Evolutionary conservation across 768 basidiomycete species (phyloP).

Genomic region (Suillus subluteus): DNA sequence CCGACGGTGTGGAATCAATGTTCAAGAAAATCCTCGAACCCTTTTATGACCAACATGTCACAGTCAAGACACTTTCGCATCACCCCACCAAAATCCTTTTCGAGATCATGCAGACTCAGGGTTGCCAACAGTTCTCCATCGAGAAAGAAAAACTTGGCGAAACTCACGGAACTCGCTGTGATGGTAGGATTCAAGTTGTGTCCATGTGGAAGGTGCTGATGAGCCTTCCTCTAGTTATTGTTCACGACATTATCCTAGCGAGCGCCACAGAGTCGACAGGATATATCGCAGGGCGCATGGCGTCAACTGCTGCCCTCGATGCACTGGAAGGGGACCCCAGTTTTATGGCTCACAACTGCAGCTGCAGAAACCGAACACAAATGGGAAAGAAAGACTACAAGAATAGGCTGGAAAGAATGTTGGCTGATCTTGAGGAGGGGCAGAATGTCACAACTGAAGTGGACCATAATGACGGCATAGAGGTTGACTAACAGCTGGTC

Average conservation of each 20-base stretch:
- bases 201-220: constrained; percentile 13
- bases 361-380: constrained; percentile 52
- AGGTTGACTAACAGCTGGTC: neutral
- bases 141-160: constrained; percentile 49
- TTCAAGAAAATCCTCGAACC: constrained; percentile 73
- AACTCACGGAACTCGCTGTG: constrained; percentile 45
- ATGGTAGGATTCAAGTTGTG: constrained; percentile 45
- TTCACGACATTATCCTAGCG: constrained; percentile 68
- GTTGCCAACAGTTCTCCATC: constrained; percentile 69
- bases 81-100: constrained; percentile 79
- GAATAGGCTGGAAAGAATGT: constrained; percentile 39
- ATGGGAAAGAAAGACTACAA: constrained; percentile 40
- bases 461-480: neutral
- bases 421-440: constrained; percentile 28
- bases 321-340: constrained; percentile 65
- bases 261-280: constrained; percentile 55
- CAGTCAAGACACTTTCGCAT: constrained; percentile 69
- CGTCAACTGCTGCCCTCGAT: constrained; percentile 69
- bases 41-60: constrained; percentile 79
- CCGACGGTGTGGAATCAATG: constrained; percentile 60
- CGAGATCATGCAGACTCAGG: constrained; percentile 72
- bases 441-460: neutral
- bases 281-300: constrained; percentile 59
- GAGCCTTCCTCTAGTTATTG: constrained; percentile 51
- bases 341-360: constrained; percentile 66